Conservation (phyloP, 495 filamentous ascomycete species). For the Pyrenopolyporus hunteri region DNA sequence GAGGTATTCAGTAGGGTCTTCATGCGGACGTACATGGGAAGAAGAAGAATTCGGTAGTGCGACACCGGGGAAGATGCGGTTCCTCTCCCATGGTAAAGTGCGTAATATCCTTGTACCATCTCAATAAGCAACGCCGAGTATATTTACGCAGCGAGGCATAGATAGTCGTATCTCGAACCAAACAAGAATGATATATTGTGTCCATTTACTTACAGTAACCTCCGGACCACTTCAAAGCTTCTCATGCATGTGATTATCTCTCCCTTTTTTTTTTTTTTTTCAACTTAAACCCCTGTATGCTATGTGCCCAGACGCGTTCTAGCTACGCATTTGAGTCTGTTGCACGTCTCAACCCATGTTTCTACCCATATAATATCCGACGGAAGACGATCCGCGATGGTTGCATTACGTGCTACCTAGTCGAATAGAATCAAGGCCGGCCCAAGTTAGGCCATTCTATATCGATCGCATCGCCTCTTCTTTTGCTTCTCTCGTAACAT, state of each 20-base stretch:
- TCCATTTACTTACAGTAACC: constrained; percentile 17
- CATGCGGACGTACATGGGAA: background rate
- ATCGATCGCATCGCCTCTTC: background rate
- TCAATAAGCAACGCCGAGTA: constrained; percentile 26
- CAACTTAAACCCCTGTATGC: no score
- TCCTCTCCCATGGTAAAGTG: constrained; percentile 5
- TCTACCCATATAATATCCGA: no score
- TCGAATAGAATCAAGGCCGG: background rate
- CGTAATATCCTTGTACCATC: constrained; percentile 1
- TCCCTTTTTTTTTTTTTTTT: no score
- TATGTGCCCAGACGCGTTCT: no score
- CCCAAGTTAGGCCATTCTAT: background rate
- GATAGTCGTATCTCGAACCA: background rate
- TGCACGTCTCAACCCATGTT: no score
- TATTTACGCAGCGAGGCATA: no score
- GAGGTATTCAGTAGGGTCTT: constrained; percentile 3
- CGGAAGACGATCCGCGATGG: no score
- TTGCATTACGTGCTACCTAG: background rate
- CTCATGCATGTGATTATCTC: constrained; percentile 21
- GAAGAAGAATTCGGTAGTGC: constrained; percentile 26
- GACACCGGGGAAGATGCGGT: constrained; percentile 27
- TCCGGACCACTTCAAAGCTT: background rate
- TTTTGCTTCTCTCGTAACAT: background rate
- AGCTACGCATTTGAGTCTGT: no score
- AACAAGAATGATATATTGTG: constrained; percentile 22